Base-by-base conservation (phyloP, 805 yeast species). In the Grigorovia humatica region DNA sequence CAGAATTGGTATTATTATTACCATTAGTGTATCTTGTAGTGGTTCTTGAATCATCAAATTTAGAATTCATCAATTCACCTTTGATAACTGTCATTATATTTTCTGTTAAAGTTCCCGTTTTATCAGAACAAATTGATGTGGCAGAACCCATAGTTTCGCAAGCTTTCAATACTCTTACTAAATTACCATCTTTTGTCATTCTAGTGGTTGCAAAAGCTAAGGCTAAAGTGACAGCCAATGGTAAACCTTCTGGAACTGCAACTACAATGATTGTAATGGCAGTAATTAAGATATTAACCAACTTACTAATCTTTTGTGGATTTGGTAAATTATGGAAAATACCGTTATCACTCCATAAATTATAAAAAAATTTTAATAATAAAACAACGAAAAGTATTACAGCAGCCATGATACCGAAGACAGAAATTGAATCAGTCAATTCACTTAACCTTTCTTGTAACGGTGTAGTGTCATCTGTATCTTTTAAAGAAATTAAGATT, bases 61-160 rank as follows among this genome's bases (percentile, higher is more conserved):
- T 73, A n/a, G 68, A 52, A 44, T 69, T 67, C 9, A 93, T 95
- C 35, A 89, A 62, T 27, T 78, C 70, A 2, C 93, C 96, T 51
- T 76, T 78, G 11, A 89, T 96, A 6, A 93, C 89, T 42, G 88
- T 79, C 99, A 93, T 93, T 61, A 75, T 77, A 67, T 93, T 93
- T 66, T 89, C 96, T 1, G 99, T 93, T 52, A 93, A 75, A 12
- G 99, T 93, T 54, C 99, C 93, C 2, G 96, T 89, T 61, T 89
- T 88, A 70, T 89, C 96, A 6, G 93, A 81, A 64, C 96, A 88
- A 58, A 89, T 87, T 46, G 89, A 96, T 64, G 89, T 90, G 41
- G 89, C 99, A 47, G 96, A 88, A 44, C 99, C 99, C 98, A 93
- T 91, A 17, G 96, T 93, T 70, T 93, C 99, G 76, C 99, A 93